A percentile compares a stretch with the other conserved stretches of the same genome.
phyloP scores from a whole-genome alignment of 306 rosid genomes.

The Nissolia schottii region DNA sequence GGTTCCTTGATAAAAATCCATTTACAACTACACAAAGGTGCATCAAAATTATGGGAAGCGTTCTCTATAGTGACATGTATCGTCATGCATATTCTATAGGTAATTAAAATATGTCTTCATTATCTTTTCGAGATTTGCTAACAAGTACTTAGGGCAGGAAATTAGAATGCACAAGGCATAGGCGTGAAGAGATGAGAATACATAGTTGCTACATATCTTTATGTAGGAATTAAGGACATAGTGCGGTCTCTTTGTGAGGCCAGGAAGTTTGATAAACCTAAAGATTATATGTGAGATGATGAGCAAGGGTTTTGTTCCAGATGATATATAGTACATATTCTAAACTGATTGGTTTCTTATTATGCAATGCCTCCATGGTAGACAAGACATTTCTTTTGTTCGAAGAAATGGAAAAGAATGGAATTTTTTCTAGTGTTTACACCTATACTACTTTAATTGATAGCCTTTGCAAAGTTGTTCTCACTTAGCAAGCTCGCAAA shows the following conservation, averaged over 20 bases:
- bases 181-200: neutral
- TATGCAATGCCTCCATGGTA: constrained; percentile 67
- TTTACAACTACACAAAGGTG: constrained; percentile 58
- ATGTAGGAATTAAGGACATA: constrained; percentile 25
- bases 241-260: constrained; percentile 68
- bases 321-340: constrained; percentile 74
- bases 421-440: constrained; percentile 68
- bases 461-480: constrained; percentile 77
- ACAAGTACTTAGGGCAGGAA: constrained; percentile 34
- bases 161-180: neutral
- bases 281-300: constrained; percentile 71
- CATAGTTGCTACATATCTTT: constrained; percentile 5
- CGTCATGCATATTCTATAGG: neutral
- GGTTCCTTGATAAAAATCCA: constrained; percentile 71
- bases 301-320: constrained; percentile 79
- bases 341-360: constrained; percentile 71
- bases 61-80: neutral
- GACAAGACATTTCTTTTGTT: constrained; percentile 72
- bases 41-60: constrained; percentile 73
- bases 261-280: constrained; percentile 72
- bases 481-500: constrained; percentile 67
- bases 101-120: neutral
- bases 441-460: constrained; percentile 75
- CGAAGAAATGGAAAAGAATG: constrained; percentile 67
- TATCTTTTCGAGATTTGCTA: neutral